Percentiles rank a stretch among this genome's conserved stretches.
Conservation (phyloP, 2,329 filamentous ascomycete species). For the Pseudogymnoascus sp. region DNA sequence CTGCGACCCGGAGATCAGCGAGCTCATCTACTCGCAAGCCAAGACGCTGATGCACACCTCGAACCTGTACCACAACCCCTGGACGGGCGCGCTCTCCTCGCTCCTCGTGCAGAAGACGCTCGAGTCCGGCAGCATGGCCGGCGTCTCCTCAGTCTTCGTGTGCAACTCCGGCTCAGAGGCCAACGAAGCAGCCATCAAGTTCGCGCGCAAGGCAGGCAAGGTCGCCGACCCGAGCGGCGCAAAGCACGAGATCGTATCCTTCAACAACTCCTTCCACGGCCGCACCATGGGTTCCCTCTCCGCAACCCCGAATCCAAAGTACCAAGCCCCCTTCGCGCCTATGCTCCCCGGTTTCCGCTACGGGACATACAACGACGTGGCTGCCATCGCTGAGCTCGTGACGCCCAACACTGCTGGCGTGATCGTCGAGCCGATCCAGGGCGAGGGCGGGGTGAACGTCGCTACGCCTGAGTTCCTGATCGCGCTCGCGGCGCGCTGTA, state of each 20-base stretch:
- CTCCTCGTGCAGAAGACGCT: constrained; percentile 73
- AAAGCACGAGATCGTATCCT: constrained; percentile 83
- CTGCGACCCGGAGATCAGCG: constrained; percentile 68
- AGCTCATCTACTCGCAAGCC: constrained; percentile 53
- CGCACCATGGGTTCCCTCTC: constrained; percentile 91
- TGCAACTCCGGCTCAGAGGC: constrained; percentile 96
- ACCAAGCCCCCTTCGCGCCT: constrained; percentile 87
- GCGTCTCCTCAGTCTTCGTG: constrained; percentile 73
- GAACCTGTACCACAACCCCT: constrained; percentile 95
- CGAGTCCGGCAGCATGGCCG: constrained; percentile 72
- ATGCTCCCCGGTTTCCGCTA: constrained; percentile 93
- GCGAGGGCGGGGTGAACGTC: constrained; percentile 85
- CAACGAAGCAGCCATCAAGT: constrained; percentile 97
- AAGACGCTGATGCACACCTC: constrained; percentile 81
- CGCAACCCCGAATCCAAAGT: constrained; percentile 97
- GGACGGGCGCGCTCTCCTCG: constrained; percentile 84
- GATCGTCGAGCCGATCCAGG: constrained; percentile 94
- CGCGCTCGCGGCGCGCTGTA: constrained; percentile 75
- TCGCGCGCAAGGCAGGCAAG: constrained; percentile 85
- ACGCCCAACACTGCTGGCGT: constrained; percentile 86
- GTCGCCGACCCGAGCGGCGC: constrained; percentile 57
- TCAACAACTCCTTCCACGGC: constrained; percentile 88
- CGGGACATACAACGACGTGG: constrained; percentile 76
- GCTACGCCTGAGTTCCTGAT: constrained; percentile 75
- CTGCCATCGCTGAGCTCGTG: constrained; percentile 61